These are phyloP conservation scores for Flaveria floridana DNA, from an alignment of 140 eudicot species.

Conservation along the genomic window DNA sequence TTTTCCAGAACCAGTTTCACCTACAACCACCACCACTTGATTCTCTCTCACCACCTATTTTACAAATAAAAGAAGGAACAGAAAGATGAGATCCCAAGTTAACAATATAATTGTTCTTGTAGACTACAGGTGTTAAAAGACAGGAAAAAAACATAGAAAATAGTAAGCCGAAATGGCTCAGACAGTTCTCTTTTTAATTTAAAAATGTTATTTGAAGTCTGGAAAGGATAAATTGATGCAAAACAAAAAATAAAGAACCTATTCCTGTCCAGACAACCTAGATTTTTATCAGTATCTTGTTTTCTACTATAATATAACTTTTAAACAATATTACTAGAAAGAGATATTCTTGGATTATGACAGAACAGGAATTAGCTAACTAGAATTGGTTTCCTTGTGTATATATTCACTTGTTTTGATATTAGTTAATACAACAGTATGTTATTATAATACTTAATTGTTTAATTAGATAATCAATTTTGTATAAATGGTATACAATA, in stretches of 20 bases:
- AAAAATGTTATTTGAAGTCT: not conserved
- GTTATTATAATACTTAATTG: not conserved
- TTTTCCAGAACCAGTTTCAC: slow-evolving; percentile 99
- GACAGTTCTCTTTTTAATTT: no score
- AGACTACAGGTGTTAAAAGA: not conserved
- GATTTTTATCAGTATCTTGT: not conserved
- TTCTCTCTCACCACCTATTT: slow-evolving; percentile 85
- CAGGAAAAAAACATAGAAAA: not conserved
- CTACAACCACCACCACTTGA: slow-evolving; percentile 90
- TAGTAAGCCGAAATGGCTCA: no score
- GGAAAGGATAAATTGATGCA: not conserved
- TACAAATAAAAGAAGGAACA: not conserved
- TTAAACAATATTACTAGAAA: not conserved
- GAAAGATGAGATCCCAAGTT: not conserved
- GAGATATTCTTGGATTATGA: not conserved
- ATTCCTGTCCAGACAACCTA: not conserved
- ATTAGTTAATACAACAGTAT: not conserved
- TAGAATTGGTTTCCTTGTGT: slow-evolving; percentile 2
- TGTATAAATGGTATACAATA: not conserved
- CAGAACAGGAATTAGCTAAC: not conserved
- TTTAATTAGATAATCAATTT: not conserved
- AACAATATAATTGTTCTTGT: not conserved
- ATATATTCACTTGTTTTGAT: slow-evolving; percentile 8
- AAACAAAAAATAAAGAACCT: not conserved
- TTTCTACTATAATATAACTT: not conserved